phyloP scores from a whole-genome alignment of 2,329 filamentous ascomycete genomes.

The Sordariomycetes sp. region DNA sequence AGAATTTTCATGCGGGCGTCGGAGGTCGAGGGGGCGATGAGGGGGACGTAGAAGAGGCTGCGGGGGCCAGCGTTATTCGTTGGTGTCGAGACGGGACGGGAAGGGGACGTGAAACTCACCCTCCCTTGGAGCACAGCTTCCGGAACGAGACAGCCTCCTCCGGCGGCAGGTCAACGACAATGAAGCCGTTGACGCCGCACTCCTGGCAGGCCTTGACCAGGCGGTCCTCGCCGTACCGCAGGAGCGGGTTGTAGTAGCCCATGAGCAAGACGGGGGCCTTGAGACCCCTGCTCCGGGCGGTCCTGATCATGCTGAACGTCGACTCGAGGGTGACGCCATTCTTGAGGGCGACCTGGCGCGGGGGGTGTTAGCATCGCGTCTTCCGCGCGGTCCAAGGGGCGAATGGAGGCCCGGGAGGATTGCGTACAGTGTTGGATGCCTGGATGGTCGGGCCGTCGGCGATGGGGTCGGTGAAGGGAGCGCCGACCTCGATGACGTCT shows the following conservation, averaged over 20 bases:
- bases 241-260: slow-evolving; percentile 97
- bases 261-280: slow-evolving; percentile 80
- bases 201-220: slow-evolving; percentile 74
- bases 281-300: slow-evolving; percentile 65
- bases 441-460: slow-evolving; percentile 97
- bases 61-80: slow-evolving; percentile 2
- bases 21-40: slow-evolving; percentile 89
- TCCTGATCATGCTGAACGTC: slow-evolving; percentile 71
- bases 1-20: slow-evolving; percentile 89
- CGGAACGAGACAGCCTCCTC: slow-evolving; percentile 93
- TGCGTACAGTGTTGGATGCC: slow-evolving; percentile 70
- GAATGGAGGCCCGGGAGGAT: background rate
- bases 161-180: slow-evolving; percentile 87
- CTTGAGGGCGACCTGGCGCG: slow-evolving; percentile 55
- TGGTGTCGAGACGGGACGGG: background rate
- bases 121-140: slow-evolving; percentile 65
- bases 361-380: background rate
- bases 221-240: slow-evolving; percentile 86
- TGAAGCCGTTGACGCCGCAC: slow-evolving; percentile 88
- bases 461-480: slow-evolving; percentile 96
- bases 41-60: slow-evolving; percentile 85
- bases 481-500: slow-evolving; percentile 92
- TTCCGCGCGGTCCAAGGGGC: background rate
- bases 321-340: slow-evolving; percentile 78
- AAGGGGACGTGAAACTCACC: slow-evolving; percentile 31